Evolutionary conservation across 148 eudicot species (phyloP).

Genomic region (Mesembryanthemum crystallinum): DNA sequence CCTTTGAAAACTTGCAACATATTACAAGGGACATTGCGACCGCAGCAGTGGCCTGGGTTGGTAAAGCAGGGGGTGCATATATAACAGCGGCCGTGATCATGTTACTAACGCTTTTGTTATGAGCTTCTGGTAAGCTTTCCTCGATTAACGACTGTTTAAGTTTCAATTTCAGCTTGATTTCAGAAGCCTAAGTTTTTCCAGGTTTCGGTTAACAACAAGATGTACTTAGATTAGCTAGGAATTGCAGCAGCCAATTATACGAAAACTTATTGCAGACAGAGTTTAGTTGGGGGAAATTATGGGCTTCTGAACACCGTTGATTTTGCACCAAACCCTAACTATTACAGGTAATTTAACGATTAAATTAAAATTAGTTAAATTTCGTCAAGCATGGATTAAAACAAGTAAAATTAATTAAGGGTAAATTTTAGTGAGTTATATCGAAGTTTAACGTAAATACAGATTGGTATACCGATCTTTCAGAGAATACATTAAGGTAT

Average conservation of each 20-base stretch:
- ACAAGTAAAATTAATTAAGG: too few relatives aligned
- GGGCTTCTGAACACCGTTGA: slow-evolving; percentile 43
- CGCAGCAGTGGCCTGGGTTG: slow-evolving; percentile 25
- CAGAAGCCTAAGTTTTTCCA: background rate
- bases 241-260: slow-evolving; percentile 46
- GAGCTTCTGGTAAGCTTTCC: slow-evolving; percentile 30
- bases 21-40: slow-evolving; percentile 45
- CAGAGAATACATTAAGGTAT: too few relatives aligned
- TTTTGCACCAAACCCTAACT: slow-evolving; percentile 50
- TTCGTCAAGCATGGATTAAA: too few relatives aligned
- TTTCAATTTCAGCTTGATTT: background rate
- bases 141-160: too few relatives aligned
- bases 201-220: background rate
- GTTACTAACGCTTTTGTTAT: slow-evolving; percentile 25
- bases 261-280: slow-evolving; percentile 50
- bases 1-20: too few relatives aligned
- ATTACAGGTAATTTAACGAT: slow-evolving; percentile 61
- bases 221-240: slow-evolving; percentile 60
- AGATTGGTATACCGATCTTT: too few relatives aligned
- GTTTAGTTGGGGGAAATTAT: slow-evolving; percentile 46
- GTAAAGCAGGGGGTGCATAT: slow-evolving; percentile 29
- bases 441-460: too few relatives aligned
- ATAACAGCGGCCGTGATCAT: slow-evolving; percentile 23
- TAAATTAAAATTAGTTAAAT: too few relatives aligned
- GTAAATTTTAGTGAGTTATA: too few relatives aligned